These are phyloP conservation scores for Cystobasidium tubakii DNA, from an alignment of 768 basidiomycete species.

Conservation along the genomic window DNA sequence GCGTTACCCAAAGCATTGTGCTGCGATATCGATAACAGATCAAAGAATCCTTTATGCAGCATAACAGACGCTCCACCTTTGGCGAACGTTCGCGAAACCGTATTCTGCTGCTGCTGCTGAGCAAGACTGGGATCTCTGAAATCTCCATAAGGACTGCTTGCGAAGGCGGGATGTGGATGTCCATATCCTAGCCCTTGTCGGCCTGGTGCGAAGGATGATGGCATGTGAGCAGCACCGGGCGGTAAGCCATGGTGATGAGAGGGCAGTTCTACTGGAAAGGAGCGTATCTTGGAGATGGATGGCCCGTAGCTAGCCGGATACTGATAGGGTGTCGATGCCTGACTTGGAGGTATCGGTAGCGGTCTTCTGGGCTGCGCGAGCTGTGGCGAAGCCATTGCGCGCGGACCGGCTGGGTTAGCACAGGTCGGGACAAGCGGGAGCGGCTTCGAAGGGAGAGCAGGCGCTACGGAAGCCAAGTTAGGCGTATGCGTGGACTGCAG, in stretches of 20 bases:
- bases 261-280: constrained; percentile 4
- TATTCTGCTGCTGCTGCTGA: background rate
- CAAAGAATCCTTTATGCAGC: constrained; percentile 84
- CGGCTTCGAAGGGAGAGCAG: constrained; percentile 9
- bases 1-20: background rate
- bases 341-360: constrained; percentile 25
- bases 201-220: background rate
- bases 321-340: background rate
- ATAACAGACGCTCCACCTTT: constrained; percentile 48
- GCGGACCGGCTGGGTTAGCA: background rate
- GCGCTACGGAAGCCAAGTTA: background rate
- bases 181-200: background rate
- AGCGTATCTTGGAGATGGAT: constrained; percentile 34
- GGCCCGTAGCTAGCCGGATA: constrained; percentile 38
- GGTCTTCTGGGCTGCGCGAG: constrained; percentile 5
- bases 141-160: background rate
- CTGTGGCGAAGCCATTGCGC: background rate
- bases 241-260: background rate
- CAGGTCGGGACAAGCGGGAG: background rate
- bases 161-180: background rate
- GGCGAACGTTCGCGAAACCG: constrained; percentile 19
- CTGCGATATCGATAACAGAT: constrained; percentile 55
- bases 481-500: background rate
- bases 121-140: background rate
- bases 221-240: background rate